phyloP scores from a whole-genome alignment of 495 filamentous ascomycete genomes.

The Acidiella bohemica region DNA sequence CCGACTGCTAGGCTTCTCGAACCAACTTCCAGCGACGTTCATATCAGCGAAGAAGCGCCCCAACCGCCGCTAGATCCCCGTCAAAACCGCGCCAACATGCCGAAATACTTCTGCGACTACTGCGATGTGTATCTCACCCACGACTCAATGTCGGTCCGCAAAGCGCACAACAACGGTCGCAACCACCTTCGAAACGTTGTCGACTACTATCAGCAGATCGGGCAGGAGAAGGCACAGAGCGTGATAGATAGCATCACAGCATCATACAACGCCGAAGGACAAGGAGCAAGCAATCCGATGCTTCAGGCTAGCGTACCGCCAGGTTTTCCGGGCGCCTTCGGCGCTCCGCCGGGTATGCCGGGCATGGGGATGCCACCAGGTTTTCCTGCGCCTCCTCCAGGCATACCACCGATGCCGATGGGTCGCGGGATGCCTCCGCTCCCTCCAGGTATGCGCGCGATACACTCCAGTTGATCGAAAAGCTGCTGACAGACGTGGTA shows the following conservation, averaged over 20 bases:
- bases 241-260: slow-evolving; percentile 96
- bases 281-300: slow-evolving; percentile 71
- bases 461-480: neutral
- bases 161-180: slow-evolving; percentile 90
- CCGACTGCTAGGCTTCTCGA: too few relatives aligned
- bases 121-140: slow-evolving; percentile 99
- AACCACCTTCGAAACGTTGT: slow-evolving; percentile 96
- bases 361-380: slow-evolving; percentile 1
- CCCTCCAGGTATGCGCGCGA: slow-evolving; percentile 3
- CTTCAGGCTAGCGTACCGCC: slow-evolving; percentile 32
- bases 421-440: slow-evolving; percentile 35
- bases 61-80: too few relatives aligned
- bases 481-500: too few relatives aligned
- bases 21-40: too few relatives aligned
- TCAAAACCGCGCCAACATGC: slow-evolving; percentile 16
- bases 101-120: slow-evolving; percentile 55
- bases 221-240: slow-evolving; percentile 93
- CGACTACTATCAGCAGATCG: slow-evolving; percentile 98
- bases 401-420: slow-evolving; percentile 18
- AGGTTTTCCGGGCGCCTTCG: slow-evolving; percentile 17
- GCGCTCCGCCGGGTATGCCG: slow-evolving; percentile 1
- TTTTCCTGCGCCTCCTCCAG: slow-evolving; percentile 5
- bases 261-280: slow-evolving; percentile 86
- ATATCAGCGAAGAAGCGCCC: too few relatives aligned
- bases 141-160: slow-evolving; percentile 98